Evolutionary conservation across 177 flowering plant genomes (phyloP), one percentile per base, ranked within the genome.

Genomic region (Vitis hybrid): DNA sequence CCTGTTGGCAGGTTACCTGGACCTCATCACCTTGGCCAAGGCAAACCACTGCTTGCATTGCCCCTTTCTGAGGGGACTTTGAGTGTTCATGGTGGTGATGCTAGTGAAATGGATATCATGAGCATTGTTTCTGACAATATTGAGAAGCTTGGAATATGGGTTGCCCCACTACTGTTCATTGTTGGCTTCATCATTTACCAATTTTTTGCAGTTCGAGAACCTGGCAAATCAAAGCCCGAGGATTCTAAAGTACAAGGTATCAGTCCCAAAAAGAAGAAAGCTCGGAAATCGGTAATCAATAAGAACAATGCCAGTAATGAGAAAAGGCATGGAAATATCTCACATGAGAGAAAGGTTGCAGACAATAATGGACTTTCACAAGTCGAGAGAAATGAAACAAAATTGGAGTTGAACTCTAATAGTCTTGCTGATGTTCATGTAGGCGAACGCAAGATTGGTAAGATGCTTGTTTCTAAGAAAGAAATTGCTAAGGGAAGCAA

Each of bases 401-500:
- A 69, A 30, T 49, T 54, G 18, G 8, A 58, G 32, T 46, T 19
- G 46, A 67, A 55, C 16, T 56, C 7, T 60, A 76, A 78, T 50
- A 80, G 74, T 60, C 68, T 74, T 62, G 65, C 27, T 55, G 71
- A 81, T 67, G 70, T 78, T 65, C 69, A 73, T 56, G 18, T 11
- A 8, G 71, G 73, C 70, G 97, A 93, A 27, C 86, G 84, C 18
- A 75, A 66, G 65, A 77, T 95, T 77, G 98, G 97, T 69, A 92
- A 88, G 71, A 70, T 93, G 63, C 75, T 85, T 70, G 78, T 95
- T 2, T 82, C 91, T 19, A 83, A 70, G 66, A 82, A 32, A 62
- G 97, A 90, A 80, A 95, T 95, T 80, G 98, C 98, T 11, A 93
- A 87, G 75, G 99, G 99, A 67, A 93, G 99, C 78, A 92, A 93